These are phyloP conservation scores for Anthoceros angustus DNA, from an alignment of 225 moss, liverwort and hornwort genomes.

Conservation along the genomic window DNA sequence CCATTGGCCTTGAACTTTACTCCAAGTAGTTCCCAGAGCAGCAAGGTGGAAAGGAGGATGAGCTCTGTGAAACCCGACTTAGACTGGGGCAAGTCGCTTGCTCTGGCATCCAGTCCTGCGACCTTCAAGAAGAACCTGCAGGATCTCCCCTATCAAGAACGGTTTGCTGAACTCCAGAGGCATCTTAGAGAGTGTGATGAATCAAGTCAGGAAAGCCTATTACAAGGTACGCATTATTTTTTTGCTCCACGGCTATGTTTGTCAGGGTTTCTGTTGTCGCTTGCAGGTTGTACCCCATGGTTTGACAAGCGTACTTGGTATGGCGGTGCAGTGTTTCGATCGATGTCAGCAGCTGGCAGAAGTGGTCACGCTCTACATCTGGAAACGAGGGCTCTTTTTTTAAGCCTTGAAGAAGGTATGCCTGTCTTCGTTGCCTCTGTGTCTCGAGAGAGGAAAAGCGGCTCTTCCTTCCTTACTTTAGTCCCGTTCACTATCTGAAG, in stretches of 20 bases:
- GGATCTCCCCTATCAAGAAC: background rate
- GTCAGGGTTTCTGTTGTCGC: background rate
- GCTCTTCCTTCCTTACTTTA: background rate
- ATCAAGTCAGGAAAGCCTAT: background rate
- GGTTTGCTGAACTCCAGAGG: background rate
- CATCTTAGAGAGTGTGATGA: background rate
- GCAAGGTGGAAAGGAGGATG: background rate
- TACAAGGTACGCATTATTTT: background rate
- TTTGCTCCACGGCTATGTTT: background rate
- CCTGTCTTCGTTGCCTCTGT: background rate
- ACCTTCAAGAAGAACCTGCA: background rate
- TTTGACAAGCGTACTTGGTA: too few species aligned
- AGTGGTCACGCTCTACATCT: background rate
- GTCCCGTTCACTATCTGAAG: background rate
- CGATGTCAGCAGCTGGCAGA: background rate
- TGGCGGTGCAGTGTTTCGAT: background rate
- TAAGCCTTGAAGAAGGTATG: background rate
- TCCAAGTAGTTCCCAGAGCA: background rate
- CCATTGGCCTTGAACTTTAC: slow-evolving; percentile 12
- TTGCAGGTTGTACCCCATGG: too few species aligned
- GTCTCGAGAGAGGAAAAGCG: background rate
- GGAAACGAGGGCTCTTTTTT: background rate
- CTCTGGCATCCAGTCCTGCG: background rate
- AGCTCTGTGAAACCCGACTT: background rate
- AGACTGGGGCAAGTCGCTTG: slow-evolving; percentile 4